phyloP scores from a whole-genome alignment of 1,139 yeast species.

The Saccharomyces hybrid region DNA sequence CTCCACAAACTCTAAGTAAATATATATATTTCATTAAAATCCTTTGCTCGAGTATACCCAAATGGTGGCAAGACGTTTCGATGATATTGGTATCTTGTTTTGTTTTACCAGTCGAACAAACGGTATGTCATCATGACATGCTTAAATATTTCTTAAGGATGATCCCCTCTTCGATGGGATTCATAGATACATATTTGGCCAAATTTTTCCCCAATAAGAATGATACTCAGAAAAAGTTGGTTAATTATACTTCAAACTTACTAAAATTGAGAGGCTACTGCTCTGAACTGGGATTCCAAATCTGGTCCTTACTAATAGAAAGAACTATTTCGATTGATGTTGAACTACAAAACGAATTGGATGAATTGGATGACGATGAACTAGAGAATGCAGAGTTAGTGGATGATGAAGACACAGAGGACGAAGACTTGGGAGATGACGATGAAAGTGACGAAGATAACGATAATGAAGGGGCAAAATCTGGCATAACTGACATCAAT shows the following conservation, averaged over 20 bases:
- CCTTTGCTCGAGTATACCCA: conserved; percentile 77
- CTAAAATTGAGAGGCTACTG: conserved; percentile 58
- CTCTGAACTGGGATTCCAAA: conserved; percentile 59
- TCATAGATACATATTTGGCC: conserved; percentile 53
- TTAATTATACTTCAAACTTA: conserved; percentile 60
- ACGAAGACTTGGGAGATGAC: conserved; percentile 16
- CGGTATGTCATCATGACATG: conserved; percentile 59
- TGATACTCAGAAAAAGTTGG: conserved; percentile 45
- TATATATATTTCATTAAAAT: conserved; percentile 68
- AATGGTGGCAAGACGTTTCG: conserved; percentile 82
- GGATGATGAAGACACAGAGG: conserved; percentile 28
- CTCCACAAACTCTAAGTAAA: conserved; percentile 37
- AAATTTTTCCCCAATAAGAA: conserved; percentile 74
- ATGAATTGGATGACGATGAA: conserved; percentile 69
- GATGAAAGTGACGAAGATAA: conserved; percentile 22
- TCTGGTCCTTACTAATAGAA: conserved; percentile 78
- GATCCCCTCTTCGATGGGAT: conserved; percentile 73
- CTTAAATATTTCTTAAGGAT: conserved; percentile 55
- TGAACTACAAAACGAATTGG: conserved; percentile 84
- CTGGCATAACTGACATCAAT: not conserved
- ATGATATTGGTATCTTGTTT: conserved; percentile 58
- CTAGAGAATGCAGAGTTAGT: conserved; percentile 35
- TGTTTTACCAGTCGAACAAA: conserved; percentile 28
- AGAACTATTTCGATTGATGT: conserved; percentile 81
- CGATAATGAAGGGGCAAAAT: conserved; percentile 15